Evolutionary conservation across 257 asterid genomes (phyloP), one percentile per base, ranked within the genome.

Genomic region (Cynanchum wilfordii): DNA sequence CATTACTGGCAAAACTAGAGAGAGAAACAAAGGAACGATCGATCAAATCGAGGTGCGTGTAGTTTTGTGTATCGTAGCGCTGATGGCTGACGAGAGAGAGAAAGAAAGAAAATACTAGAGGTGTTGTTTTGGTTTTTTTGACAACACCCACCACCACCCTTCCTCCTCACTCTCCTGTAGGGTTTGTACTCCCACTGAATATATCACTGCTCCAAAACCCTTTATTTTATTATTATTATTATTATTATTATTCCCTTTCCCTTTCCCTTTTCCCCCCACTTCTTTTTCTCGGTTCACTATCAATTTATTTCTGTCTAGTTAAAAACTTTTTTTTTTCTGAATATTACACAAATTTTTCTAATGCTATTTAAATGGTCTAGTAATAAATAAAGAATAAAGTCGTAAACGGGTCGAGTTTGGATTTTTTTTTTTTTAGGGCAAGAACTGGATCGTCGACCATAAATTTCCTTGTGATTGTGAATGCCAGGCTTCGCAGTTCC

Each of bases 1-100:
- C 88, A 86, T 83, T 79, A 77, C 96, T 87, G 96, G 74, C 87
- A 81, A 85, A 76, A 42, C 58, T 49, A 50, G 50, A 36, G 80
- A 59, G 69, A 45, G 57, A 71, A 56, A 77, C 74, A 56, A 78
- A 25, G 65, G 70, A 49, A 64, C 64, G 77, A 81, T 68, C 71
- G 76, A 84, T 84, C 84, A 79, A 79, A 82, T 84, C 83, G 86
- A 81, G 84, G 82, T 58, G 69, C 52, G 73, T 75, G 81, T 62
- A 47, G 73, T 69, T 57, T 69, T 70, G 75, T 63, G 76, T 51
- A 58, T 62, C 51, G 44, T 72, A 54, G 76, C 40, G 47, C 75
- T 64, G 76, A 79, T 64, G 74, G 59, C 73, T 74, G 82, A 70
- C 59, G 49, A 52, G 78, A 66, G 73, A n/a, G 49, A 73, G 67